A percentile compares a stretch with the other conserved stretches of the same genome.
Conservation (phyloP, 2,329 filamentous ascomycete genomes). For the Alternaria tenuissima region DNA sequence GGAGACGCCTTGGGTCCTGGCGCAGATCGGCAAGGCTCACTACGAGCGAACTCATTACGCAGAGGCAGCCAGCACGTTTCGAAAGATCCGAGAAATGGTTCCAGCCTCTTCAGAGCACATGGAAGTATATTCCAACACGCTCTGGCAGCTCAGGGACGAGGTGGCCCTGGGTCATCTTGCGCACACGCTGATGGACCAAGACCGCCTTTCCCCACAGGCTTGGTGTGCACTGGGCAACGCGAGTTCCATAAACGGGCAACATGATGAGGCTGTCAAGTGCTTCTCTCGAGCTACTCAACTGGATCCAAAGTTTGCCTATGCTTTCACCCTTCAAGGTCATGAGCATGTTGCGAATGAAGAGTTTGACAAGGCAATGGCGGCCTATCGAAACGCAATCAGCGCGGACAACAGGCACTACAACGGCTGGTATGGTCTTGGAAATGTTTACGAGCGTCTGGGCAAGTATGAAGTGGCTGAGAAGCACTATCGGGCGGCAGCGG, state of each 20-base stretch:
- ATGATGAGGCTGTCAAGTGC: constrained; percentile 91
- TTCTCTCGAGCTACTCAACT: constrained; percentile 95
- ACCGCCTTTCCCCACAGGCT: constrained; percentile 89
- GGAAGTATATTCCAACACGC: constrained; percentile 97
- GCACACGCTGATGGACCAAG: constrained; percentile 85
- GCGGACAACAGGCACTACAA: constrained; percentile 94
- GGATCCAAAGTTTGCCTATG: constrained; percentile 90
- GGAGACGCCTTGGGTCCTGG: constrained; percentile 92
- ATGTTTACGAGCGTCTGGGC: constrained; percentile 87
- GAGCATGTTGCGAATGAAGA: constrained; percentile 97
- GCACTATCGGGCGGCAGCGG: constrained; percentile 87
- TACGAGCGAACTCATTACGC: constrained; percentile 89
- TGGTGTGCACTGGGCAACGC: constrained; percentile 97
- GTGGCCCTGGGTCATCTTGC: constrained; percentile 91
- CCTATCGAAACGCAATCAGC: constrained; percentile 85
- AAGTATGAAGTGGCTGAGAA: constrained; percentile 90
- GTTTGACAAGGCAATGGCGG: constrained; percentile 89
- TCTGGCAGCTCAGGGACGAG: constrained; percentile 97
- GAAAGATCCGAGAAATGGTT: constrained; percentile 77
- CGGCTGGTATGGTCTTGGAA: constrained; percentile 90
- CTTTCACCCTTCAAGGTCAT: constrained; percentile 93
- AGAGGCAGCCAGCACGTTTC: constrained; percentile 87
- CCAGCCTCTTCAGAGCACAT: constrained; percentile 90
- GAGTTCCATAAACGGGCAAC: constrained; percentile 89
- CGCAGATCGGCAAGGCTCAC: constrained; percentile 87